A percentile compares a stretch with the other conserved stretches of the same genome.
phyloP scores from a whole-genome alignment of 371 early-diverging fungal genomes.

The Mortierella sp. region DNA sequence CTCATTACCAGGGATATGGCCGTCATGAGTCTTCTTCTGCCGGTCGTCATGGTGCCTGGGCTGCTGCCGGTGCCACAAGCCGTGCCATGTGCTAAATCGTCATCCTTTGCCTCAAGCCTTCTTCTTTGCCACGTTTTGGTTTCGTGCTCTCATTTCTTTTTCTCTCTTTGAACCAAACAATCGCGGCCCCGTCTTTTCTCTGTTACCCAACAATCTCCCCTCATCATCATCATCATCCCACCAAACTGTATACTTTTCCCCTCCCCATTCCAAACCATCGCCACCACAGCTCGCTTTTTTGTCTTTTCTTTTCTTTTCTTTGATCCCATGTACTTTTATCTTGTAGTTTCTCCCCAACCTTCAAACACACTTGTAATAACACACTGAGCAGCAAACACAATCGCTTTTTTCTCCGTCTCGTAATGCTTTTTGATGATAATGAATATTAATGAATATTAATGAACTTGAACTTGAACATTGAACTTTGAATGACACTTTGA shows the following conservation, averaged over 20 bases:
- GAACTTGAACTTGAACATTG: too few relatives aligned
- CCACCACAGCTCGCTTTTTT: too few relatives aligned
- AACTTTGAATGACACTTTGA: too few relatives aligned
- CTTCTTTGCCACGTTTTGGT: neutral
- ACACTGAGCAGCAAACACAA: too few relatives aligned
- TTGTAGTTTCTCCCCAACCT: neutral
- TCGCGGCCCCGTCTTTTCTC: neutral
- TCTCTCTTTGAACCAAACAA: neutral
- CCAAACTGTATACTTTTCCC: neutral
- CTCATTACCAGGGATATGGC: constrained; percentile 11
- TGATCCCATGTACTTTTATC: constrained; percentile 5
- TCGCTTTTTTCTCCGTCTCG: neutral
- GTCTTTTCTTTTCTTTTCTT: too few relatives aligned
- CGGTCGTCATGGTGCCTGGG: constrained; percentile 12
- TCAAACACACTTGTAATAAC: too few relatives aligned
- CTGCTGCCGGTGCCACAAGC: constrained; percentile 17
- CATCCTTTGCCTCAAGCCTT: too few relatives aligned
- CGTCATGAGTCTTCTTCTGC: constrained; percentile 12
- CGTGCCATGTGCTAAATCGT: constrained; percentile 50
- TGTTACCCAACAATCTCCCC: constrained; percentile 2
- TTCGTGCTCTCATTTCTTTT: neutral
- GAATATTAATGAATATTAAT: too few relatives aligned
- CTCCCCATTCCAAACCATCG: neutral
- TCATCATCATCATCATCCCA: neutral
- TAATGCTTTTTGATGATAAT: too few relatives aligned